Evolutionary conservation across 805 yeast genomes (phyloP), one percentile per base, ranked within the genome.

Genomic region (Lipomyces kockii): DNA sequence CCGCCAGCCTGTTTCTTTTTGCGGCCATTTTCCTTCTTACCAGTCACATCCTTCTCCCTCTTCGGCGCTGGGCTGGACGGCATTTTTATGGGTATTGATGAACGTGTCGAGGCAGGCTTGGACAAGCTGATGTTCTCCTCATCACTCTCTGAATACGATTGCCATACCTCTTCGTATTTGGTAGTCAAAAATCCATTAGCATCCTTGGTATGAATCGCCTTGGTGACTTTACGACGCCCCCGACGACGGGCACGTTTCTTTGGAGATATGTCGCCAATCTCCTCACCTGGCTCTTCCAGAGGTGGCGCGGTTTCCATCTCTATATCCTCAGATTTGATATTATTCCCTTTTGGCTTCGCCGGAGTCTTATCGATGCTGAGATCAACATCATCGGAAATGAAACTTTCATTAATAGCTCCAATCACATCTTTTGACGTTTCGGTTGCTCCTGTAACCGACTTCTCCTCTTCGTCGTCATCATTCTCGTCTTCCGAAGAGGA

Each of bases 121-220:
- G 37, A 39, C 32, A 25, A 29, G 43, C 43, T 37, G 43, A 37
- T 37, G 7, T 57, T 58, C 12, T 43, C 58, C 12, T n/a, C 32
- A 22, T 65, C 69, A n/a, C 66, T 60, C 62, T 67, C 70, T 1
- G 70, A 67, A 32, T 35, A 67, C 9, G 67, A 60, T 29, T 66
- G 65, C 60, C 61, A 58, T 49, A 51, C 64, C n/a, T 57, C 56
- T 9, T 60, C 60, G 11, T 61, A 58, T 52, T 60, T 59, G 12
- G 53, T 20, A 29, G 49, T 56, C 49, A 54, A 32, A 58, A 65
- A 67, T 5, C 68, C 68, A 27, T 63, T 27, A 25, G 59, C 70
- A 29, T 67, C 70, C 54, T 46, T 56, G 7, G 53, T 54, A 8
- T 60, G 39, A 12, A 55, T 58, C 17, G 60, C 39, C 51, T 59